phyloP scores from a whole-genome alignment of 106 monocot species.

The Dioscorea dumetorum region DNA sequence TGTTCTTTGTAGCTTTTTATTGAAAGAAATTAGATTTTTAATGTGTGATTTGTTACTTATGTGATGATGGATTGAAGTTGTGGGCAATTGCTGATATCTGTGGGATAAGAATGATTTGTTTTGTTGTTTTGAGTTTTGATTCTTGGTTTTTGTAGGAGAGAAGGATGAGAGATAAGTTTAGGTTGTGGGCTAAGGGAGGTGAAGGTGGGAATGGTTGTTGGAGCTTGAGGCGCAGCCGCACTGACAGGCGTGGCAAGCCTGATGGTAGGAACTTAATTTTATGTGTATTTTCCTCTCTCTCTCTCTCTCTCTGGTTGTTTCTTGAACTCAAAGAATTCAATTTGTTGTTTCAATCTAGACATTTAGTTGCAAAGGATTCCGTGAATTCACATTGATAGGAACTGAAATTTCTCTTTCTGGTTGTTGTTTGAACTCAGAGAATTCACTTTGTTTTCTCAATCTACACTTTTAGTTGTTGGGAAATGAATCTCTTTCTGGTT shows the following conservation, averaged over 20 bases:
- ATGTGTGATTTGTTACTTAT: neutral
- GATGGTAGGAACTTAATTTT: constrained; percentile 43
- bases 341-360: too few relatives aligned
- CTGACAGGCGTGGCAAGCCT: constrained; percentile 55
- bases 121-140: neutral
- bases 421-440: too few relatives aligned
- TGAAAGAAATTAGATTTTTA: neutral
- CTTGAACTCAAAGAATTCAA: too few relatives aligned
- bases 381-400: too few relatives aligned
- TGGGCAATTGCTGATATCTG: neutral
- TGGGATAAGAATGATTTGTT: neutral
- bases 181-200: constrained; percentile 85
- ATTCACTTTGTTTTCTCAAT: too few relatives aligned
- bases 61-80: neutral
- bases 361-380: too few relatives aligned
- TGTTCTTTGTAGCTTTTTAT: neutral
- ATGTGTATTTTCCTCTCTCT: too few relatives aligned
- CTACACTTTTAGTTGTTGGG: too few relatives aligned
- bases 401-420: too few relatives aligned
- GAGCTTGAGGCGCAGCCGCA: constrained; percentile 62
- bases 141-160: constrained; percentile 45
- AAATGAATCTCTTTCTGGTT: too few relatives aligned
- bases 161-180: constrained; percentile 75
- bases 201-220: constrained; percentile 88
- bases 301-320: too few relatives aligned